Conservation (phyloP, 768 basidiomycete species). For the Rhodosporidiobolus sp. region DNA sequence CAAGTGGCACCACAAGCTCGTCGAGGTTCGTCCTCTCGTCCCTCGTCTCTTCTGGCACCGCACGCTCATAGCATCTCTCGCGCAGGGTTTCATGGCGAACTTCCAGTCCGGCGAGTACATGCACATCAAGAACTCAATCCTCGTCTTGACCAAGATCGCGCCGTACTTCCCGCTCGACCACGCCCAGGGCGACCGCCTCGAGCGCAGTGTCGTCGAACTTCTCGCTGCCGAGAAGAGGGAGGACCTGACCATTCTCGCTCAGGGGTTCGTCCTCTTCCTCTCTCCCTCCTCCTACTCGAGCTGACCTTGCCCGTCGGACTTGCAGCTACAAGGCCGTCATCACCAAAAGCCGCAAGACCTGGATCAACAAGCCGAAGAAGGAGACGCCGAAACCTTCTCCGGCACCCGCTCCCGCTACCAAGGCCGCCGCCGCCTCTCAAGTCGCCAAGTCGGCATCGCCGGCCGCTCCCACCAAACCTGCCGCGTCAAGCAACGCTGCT, state of each 20-base stretch:
- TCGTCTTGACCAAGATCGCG: constrained; percentile 84
- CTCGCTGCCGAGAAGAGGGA: constrained; percentile 69
- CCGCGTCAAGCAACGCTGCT: background rate
- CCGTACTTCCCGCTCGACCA: constrained; percentile 80
- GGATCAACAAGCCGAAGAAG: constrained; percentile 14
- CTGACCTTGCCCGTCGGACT: background rate
- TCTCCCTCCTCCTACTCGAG: background rate
- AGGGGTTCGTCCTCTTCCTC: constrained; percentile 38
- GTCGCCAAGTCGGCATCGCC: background rate
- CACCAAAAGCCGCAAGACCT: constrained; percentile 29
- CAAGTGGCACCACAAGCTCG: constrained; percentile 81
- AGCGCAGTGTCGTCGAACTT: constrained; percentile 46
- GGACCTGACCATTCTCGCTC: constrained; percentile 46
- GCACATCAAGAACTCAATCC: constrained; percentile 95
- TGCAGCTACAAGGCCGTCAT: constrained; percentile 38
- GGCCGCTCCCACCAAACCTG: background rate
- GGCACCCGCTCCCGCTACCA: background rate
- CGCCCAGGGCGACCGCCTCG: constrained; percentile 59
- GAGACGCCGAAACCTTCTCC: background rate
- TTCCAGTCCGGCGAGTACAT: constrained; percentile 88
- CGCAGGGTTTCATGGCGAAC: constrained; percentile 71
- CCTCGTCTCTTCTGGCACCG: background rate
- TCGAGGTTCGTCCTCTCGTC: constrained; percentile 57
- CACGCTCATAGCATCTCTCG: too few relatives aligned
- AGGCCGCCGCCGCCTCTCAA: background rate